Base-by-base conservation (phyloP, 352 stramenopile genomes). In the Achlya hypogyna region DNA sequence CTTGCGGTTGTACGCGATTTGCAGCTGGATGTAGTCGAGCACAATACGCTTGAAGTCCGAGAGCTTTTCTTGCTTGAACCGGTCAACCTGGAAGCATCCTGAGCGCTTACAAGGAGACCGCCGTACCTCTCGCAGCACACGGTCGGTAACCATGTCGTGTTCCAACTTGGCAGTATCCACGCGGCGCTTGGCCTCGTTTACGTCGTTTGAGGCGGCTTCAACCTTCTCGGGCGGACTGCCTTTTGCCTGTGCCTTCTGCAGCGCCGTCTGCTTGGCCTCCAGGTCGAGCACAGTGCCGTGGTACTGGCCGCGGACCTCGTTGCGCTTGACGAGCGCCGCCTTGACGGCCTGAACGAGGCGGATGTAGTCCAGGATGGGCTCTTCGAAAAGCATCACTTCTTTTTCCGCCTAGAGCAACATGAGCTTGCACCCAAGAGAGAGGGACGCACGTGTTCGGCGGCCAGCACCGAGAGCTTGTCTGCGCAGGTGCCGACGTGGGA, bases 1-100 rank as follows among this genome's bases (percentile, higher is more conserved):
- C 74, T 91, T 87, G 67, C 97, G 95, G 76, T 97, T 98, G 81
- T 98, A 98, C 65, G 97, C 87, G 66, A 98, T 97, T 74, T 99
- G 93, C 73, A 98, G 86, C 60, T 97, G 83, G 71, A 98, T 97
- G 78, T 98, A 99, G 49, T 98, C 91, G 66, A 98, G 77, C 18
- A 99, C 91, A 60, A 97, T 97, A 49, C 84, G 82, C 69, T 97
- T 96, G 71, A 99, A 98, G 67, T 99, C 96, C 6, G 87, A 84
- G 0, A 97, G 78, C 53, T 98, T 98, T 63, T 98, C 91, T 4
- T 88, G 78, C 70, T 98, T 98, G 78, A 99, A 99, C 12, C 95
- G 83, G 75, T 98, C 94, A n/a, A 98, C 93, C 71, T 76, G 32
- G 5, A 10, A 22, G 45, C 20, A 65, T 28, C 16, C 53, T 42